Evolutionary conservation across 1,284 basidiomycete species (phyloP).

Genomic region (Flammula alnicola): DNA sequence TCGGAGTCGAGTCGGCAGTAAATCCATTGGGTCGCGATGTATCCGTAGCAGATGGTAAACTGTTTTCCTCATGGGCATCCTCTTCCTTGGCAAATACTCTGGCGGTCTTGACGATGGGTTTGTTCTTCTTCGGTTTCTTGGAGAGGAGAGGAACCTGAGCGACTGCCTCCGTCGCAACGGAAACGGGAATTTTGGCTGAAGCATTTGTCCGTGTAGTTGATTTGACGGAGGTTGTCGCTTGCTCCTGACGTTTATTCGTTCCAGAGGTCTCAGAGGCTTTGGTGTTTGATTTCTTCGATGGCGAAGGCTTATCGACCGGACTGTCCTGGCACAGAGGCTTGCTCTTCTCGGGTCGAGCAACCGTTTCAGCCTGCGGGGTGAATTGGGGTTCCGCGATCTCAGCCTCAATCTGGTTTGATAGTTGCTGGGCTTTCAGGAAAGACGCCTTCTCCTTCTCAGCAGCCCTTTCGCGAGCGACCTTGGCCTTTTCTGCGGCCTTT

Average conservation of each 20-base stretch:
- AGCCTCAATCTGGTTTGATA: neutral
- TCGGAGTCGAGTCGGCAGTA: slow-evolving; percentile 49
- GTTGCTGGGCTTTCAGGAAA: slow-evolving; percentile 5
- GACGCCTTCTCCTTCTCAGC: slow-evolving; percentile 35
- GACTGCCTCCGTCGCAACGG: slow-evolving; percentile 37
- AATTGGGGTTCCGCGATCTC: neutral
- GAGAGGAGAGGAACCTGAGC: slow-evolving; percentile 74
- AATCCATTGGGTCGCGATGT: slow-evolving; percentile 33
- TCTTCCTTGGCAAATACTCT: slow-evolving; percentile 61
- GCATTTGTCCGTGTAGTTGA: slow-evolving; percentile 6
- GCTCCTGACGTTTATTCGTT: slow-evolving; percentile 20
- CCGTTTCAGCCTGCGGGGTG: neutral
- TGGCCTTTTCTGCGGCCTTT: slow-evolving; percentile 40
- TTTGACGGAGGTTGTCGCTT: slow-evolving; percentile 7
- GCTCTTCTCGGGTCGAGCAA: slow-evolving; percentile 5
- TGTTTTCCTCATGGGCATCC: slow-evolving; percentile 37
- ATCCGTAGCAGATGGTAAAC: slow-evolving; percentile 44
- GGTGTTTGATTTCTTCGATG: slow-evolving; percentile 11
- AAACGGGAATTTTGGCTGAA: slow-evolving; percentile 12
- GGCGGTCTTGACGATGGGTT: slow-evolving; percentile 63
- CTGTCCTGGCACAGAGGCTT: slow-evolving; percentile 4
- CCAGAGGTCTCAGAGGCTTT: slow-evolving; percentile 22
- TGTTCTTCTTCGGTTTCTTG: slow-evolving; percentile 81
- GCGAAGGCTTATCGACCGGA: slow-evolving; percentile 3
- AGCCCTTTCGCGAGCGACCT: slow-evolving; percentile 26